Evolutionary conservation across 2,329 filamentous ascomycete genomes (phyloP).

Genomic region (Botryosphaeria dothidea): DNA sequence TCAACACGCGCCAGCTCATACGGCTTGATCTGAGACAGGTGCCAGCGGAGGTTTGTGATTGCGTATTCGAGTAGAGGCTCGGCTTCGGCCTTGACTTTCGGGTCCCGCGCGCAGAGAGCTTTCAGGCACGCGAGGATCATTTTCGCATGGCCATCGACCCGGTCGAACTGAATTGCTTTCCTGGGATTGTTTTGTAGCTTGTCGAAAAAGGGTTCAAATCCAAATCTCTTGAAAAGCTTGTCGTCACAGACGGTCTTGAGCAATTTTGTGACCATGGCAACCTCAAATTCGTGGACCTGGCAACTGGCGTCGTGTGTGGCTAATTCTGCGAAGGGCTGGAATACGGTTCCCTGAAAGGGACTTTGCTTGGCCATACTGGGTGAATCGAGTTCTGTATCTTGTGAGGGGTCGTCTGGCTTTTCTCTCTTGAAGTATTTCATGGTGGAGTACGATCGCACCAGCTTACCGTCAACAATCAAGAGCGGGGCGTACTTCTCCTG

Average conservation of each 20-base stretch:
- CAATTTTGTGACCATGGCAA: neutral
- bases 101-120: neutral
- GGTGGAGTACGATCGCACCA: neutral
- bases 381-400: neutral
- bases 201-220: neutral
- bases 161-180: neutral
- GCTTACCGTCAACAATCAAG: neutral
- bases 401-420: neutral
- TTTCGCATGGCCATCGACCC: neutral
- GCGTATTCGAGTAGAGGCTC: neutral
- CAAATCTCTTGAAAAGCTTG: neutral
- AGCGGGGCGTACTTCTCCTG: neutral
- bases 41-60: neutral
- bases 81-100: neutral
- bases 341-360: neutral
- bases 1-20: neutral
- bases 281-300: neutral
- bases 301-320: neutral
- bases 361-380: neutral
- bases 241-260: neutral
- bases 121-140: neutral
- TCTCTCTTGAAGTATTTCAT: conserved; percentile 7
- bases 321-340: neutral
- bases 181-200: neutral
- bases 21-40: neutral